Evolutionary conservation across 2,329 filamentous ascomycete genomes (phyloP).

Genomic region (Ascochyta rabiei): DNA sequence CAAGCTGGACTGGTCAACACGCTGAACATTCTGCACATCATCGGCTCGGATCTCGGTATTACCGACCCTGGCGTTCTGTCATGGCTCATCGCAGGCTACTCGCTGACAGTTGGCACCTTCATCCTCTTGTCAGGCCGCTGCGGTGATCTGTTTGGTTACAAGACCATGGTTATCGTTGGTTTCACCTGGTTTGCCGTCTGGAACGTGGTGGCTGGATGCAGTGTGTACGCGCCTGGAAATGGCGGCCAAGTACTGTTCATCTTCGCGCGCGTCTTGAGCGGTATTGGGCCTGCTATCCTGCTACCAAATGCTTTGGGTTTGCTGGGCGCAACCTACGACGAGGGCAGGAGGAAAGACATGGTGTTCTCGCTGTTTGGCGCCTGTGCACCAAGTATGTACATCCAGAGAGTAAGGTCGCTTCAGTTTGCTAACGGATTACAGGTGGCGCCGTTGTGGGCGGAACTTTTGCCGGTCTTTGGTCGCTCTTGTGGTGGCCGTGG

Average conservation of each 20-base stretch:
- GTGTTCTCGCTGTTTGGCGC: slow-evolving; percentile 62
- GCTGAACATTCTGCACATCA: slow-evolving; percentile 51
- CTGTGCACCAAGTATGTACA: slow-evolving; percentile 50
- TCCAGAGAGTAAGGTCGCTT: not conserved
- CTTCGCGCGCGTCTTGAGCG: slow-evolving; percentile 46
- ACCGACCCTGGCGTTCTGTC: slow-evolving; percentile 50
- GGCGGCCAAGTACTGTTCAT: slow-evolving; percentile 46
- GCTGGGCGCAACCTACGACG: slow-evolving; percentile 62
- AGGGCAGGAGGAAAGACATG: slow-evolving; percentile 65
- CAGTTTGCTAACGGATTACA: slow-evolving; percentile 5
- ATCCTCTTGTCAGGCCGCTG: slow-evolving; percentile 58
- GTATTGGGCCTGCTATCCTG: slow-evolving; percentile 66
- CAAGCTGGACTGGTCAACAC: slow-evolving; percentile 49
- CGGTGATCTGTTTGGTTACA: slow-evolving; percentile 59
- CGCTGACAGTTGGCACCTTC: slow-evolving; percentile 58
- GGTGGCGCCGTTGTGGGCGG: slow-evolving; percentile 51
- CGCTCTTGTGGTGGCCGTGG: slow-evolving; percentile 60
- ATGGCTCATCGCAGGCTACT: slow-evolving; percentile 58
- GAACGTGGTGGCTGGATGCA: slow-evolving; percentile 54
- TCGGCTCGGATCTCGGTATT: slow-evolving; percentile 50
- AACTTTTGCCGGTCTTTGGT: slow-evolving; percentile 50
- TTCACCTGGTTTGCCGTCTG: slow-evolving; percentile 58
- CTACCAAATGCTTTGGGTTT: slow-evolving; percentile 70
- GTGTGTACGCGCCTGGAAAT: slow-evolving; percentile 43
- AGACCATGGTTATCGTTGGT: slow-evolving; percentile 56